Evolutionary conservation across 768 basidiomycete genomes (phyloP).

Genomic region (Leccinum sublutescens): DNA sequence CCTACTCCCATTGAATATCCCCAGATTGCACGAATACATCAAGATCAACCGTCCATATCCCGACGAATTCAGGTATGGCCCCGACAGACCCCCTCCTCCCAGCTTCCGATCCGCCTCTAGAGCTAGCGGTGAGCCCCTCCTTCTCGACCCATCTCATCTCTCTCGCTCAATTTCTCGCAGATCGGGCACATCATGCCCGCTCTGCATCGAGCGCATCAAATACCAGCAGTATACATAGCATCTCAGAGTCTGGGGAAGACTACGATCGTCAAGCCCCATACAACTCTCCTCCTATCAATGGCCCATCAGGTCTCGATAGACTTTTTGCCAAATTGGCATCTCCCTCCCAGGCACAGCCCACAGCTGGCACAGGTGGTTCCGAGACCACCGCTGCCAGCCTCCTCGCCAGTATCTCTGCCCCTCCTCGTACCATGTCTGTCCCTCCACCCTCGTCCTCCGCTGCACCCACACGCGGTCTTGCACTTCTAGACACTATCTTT

Average conservation of each 20-base stretch:
- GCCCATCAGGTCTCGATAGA: conserved; percentile 41
- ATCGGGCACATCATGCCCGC: conserved; percentile 27
- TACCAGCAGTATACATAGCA: conserved; percentile 35
- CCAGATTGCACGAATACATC: conserved; percentile 64
- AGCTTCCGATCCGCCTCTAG: conserved; percentile 39
- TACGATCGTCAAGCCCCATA: conserved; percentile 14
- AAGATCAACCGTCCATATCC: conserved; percentile 69
- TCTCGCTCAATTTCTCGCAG: conserved; percentile 16
- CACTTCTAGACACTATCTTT: conserved; percentile 68
- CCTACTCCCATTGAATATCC: neutral
- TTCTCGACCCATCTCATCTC: neutral
- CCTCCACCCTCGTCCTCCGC: conserved; percentile 30
- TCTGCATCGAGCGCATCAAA: conserved; percentile 35
- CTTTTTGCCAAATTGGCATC: conserved; percentile 41
- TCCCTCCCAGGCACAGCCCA: conserved; percentile 16
- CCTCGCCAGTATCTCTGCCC: conserved; percentile 49
- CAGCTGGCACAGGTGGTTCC: conserved; percentile 25
- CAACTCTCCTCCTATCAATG: conserved; percentile 13
- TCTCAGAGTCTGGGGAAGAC: conserved; percentile 34
- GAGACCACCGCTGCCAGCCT: conserved; percentile 42
- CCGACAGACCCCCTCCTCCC: conserved; percentile 62
- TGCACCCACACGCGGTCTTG: conserved; percentile 46
- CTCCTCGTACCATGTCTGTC: conserved; percentile 31
- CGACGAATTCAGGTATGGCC: conserved; percentile 67
- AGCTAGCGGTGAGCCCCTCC: conserved; percentile 23